Base-by-base conservation (phyloP, 345 rosid species). In the Ricinus communis region DNA sequence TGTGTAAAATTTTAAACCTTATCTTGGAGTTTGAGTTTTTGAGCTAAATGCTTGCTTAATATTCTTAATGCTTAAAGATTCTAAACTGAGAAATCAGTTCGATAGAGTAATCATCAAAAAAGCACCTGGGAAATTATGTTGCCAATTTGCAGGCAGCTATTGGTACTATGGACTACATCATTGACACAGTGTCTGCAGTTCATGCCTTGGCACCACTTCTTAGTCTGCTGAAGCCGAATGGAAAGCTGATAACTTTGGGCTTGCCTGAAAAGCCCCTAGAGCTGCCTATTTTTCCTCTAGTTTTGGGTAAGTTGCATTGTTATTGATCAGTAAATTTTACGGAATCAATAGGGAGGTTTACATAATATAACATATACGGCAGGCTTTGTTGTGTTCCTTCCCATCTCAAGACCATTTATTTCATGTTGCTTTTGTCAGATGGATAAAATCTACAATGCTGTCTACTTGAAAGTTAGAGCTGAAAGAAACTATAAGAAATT, bases 161-260 rank as follows among this genome's bases (percentile, higher is more conserved):
- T 19, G 86, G 82, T 21, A 85, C 87, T 28, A 91, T 91, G 94
- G 98, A 93, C 74, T 93, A 62, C 80, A 89, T 91, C 51, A 88
- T 93, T 21, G 97, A 93, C 76, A 93, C 98, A 0, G 81, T 91
- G 11, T 87, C 98, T 36, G 94, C 97, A 67, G 89, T 79, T 64
- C 98, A 93, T 81, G 79, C 96, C 63, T 63, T 93, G 75, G 76
- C 80, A 47, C 93, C 97, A 19, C 71, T 88, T 64, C 86, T 93
- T 7, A 66, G 81, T 73, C 85, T 89, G 77, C 87, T 91, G 64
- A 93, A 86, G 77, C 69, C 88, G 65, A 89, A 80, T 46, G 97
- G 96, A 41, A 93, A 93, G 67, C 86, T 93, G 14, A 63, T 93
- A 59, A 84, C 92, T 43, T 52, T 89, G 59, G 97, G 97, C 24